Percentiles rank a stretch among this genome's conserved stretches.
These are phyloP conservation scores for Hapsidospora chrysogenum DNA, from an alignment of 495 filamentous ascomycete genomes.

Conservation along the genomic window DNA sequence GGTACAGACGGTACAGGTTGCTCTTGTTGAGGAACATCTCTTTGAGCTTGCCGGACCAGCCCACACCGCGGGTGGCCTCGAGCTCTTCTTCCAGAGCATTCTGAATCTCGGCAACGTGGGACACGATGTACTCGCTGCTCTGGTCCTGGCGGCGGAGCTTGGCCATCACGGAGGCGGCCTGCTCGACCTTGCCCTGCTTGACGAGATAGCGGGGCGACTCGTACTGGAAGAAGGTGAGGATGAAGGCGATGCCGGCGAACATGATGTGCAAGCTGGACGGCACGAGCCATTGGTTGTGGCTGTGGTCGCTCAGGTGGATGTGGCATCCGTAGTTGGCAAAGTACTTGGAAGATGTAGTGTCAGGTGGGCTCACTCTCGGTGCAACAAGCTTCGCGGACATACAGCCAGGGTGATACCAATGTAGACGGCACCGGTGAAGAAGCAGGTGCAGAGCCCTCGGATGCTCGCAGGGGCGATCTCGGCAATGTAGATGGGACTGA, in stretches of 20 bases:
- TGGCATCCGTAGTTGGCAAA: conserved; percentile 42
- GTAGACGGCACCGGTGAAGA: conserved; percentile 49
- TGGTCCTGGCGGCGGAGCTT: conserved; percentile 29
- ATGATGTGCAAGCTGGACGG: conserved; percentile 57
- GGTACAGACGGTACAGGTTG: conserved; percentile 48
- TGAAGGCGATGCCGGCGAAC: conserved; percentile 49
- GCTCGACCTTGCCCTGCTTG: conserved; percentile 29
- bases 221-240: conserved; percentile 44
- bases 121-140: conserved; percentile 29
- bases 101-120: conserved; percentile 33
- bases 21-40: conserved; percentile 41
- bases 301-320: conserved; percentile 37
- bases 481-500: conserved; percentile 35
- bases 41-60: conserved; percentile 35
- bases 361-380: too few relatives aligned
- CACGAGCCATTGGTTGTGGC: conserved; percentile 43
- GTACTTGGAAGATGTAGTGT: too few relatives aligned
- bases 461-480: conserved; percentile 45
- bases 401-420: conserved; percentile 44
- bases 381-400: too few relatives aligned
- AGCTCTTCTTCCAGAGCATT: conserved; percentile 30
- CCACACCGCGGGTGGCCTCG: conserved; percentile 40
- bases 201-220: conserved; percentile 44
- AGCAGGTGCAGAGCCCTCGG: conserved; percentile 50
- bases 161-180: conserved; percentile 27